A percentile compares a stretch with the other conserved stretches of the same genome.
Conservation (phyloP, 2,329 filamentous ascomycete species). For the Epicoccum sorghinum region DNA sequence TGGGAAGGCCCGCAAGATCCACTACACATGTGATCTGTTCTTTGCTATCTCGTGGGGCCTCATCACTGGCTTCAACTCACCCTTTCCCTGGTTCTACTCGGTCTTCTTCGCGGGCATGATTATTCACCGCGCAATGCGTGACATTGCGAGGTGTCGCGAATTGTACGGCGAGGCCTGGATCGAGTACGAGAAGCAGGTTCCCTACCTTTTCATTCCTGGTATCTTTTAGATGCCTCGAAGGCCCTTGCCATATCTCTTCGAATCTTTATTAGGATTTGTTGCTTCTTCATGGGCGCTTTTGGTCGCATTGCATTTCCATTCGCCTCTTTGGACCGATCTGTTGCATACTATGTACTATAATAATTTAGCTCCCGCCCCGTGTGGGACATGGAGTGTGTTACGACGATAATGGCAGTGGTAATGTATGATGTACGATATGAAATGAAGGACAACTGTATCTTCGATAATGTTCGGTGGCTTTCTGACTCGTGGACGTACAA, state of each 20-base stretch:
- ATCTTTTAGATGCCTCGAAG: constrained; percentile 15
- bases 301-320: constrained; percentile 6
- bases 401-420: constrained; percentile 29
- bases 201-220: constrained; percentile 80
- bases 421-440: constrained; percentile 15
- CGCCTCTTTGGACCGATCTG: constrained; percentile 3
- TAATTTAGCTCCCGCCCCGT: constrained; percentile 6
- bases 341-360: constrained; percentile 23
- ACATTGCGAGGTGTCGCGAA: constrained; percentile 74
- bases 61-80: constrained; percentile 80
- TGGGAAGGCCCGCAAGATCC: constrained; percentile 76
- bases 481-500: constrained; percentile 6
- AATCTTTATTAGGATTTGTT: neutral
- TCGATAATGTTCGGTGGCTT: neutral
- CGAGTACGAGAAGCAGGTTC: constrained; percentile 80
- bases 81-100: constrained; percentile 90
- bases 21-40: constrained; percentile 81
- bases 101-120: constrained; percentile 83
- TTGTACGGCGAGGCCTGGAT: constrained; percentile 85
- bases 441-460: neutral
- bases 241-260: neutral
- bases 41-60: constrained; percentile 80
- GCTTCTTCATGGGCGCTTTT: neutral
- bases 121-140: constrained; percentile 74
- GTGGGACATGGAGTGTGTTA: constrained; percentile 7